phyloP scores from a whole-genome alignment of 169 alveolate genomes.

The Plasmodium gonderi region DNA sequence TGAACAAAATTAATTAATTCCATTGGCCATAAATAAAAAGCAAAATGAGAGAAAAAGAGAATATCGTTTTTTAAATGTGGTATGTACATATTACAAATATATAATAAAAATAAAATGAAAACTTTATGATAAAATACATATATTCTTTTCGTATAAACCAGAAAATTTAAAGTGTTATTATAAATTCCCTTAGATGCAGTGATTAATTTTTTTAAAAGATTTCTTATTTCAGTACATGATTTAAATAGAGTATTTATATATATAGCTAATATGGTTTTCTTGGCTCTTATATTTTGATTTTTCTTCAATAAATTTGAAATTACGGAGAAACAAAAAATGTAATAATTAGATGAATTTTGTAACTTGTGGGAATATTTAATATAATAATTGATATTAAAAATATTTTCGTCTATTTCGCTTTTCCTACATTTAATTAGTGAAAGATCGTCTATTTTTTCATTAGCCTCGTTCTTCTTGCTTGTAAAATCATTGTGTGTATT shows the following conservation, averaged over 20 bases:
- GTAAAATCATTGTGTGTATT: neutral
- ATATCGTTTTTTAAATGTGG: constrained; percentile 72
- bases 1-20: constrained; percentile 70
- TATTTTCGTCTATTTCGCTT: constrained; percentile 2
- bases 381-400: constrained; percentile 64
- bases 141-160: constrained; percentile 55
- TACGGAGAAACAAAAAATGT: constrained; percentile 57
- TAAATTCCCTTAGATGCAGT: constrained; percentile 73
- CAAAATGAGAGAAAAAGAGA: constrained; percentile 39
- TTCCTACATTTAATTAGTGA: neutral
- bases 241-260: constrained; percentile 60
- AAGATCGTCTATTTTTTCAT: neutral
- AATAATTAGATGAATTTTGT: constrained; percentile 1
- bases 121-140: constrained; percentile 59
- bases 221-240: constrained; percentile 51
- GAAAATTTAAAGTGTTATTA: constrained; percentile 40
- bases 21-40: constrained; percentile 70
- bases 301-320: constrained; percentile 69
- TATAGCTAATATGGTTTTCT: constrained; percentile 53
- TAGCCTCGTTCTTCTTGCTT: neutral
- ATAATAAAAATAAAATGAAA: constrained; percentile 61
- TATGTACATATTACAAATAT: constrained; percentile 56
- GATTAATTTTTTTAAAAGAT: constrained; percentile 63
- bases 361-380: constrained; percentile 15
- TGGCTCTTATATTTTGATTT: constrained; percentile 56